A percentile compares a stretch with the other conserved stretches of the same genome.
These are phyloP conservation scores for Rhododendron simsii DNA, from an alignment of 148 eudicot species.

Conservation along the genomic window DNA sequence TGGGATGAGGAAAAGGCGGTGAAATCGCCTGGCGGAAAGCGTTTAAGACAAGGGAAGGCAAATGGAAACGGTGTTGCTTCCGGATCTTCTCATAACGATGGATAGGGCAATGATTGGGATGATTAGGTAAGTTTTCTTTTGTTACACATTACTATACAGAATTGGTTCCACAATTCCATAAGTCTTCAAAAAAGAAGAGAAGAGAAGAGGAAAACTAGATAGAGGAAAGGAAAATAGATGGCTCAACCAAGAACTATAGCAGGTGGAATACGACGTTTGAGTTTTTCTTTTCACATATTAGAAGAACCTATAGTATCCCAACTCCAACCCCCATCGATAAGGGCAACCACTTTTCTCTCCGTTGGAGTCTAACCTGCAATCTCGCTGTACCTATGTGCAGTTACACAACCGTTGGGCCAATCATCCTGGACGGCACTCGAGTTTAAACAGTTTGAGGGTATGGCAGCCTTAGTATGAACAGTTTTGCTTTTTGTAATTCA, in stretches of 20 bases:
- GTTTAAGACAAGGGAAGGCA: background rate
- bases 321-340: too few relatives aligned
- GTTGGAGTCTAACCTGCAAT: too few relatives aligned
- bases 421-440: too few relatives aligned
- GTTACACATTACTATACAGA: background rate
- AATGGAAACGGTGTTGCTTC: constrained; percentile 15
- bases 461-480: background rate
- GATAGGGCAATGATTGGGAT: constrained; percentile 20
- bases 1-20: constrained; percentile 36
- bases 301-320: too few relatives aligned
- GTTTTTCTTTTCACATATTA: background rate
- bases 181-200: background rate
- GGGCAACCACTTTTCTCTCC: too few relatives aligned
- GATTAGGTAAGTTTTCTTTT: constrained; percentile 12
- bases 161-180: background rate
- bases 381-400: too few relatives aligned
- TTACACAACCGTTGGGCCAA: too few relatives aligned
- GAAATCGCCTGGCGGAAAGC: constrained; percentile 13
- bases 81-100: constrained; percentile 7
- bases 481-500: background rate
- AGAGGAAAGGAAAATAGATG: constrained; percentile 1
- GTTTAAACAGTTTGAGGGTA: background rate
- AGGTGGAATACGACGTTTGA: background rate
- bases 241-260: background rate
- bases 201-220: background rate